phyloP scores from a whole-genome alignment of 495 filamentous ascomycete species.

The Darksidea phi region DNA sequence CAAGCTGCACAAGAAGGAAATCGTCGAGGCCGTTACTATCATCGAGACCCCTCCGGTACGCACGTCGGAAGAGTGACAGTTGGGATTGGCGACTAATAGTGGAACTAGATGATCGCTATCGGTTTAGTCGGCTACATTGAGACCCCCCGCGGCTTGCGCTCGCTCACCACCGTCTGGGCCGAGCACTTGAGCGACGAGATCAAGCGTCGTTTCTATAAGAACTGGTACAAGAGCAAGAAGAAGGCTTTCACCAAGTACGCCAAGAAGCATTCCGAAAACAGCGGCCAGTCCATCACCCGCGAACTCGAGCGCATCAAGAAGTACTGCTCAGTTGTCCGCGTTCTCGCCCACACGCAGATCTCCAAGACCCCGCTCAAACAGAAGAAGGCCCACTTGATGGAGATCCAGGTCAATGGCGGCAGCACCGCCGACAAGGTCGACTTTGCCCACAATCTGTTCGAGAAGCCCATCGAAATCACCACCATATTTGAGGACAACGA shows the following conservation, averaged over 20 bases:
- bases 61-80: constrained; percentile 32
- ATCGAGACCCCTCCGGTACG: constrained; percentile 99
- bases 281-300: constrained; percentile 81
- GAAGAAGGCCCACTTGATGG: constrained; percentile 99
- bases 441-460: constrained; percentile 90
- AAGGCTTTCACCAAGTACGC: constrained; percentile 99
- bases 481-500: constrained; percentile 99
- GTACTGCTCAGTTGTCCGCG: constrained; percentile 99
- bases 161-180: constrained; percentile 98
- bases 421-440: constrained; percentile 92
- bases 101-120: constrained; percentile 89
- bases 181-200: constrained; percentile 98
- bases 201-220: constrained; percentile 99
- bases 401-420: constrained; percentile 99
- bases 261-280: constrained; percentile 97
- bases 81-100: constrained; percentile 52
- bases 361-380: constrained; percentile 99
- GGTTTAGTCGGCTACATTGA: constrained; percentile 99
- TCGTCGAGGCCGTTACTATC: constrained; percentile 98
- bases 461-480: constrained; percentile 93
- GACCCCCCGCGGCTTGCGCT: constrained; percentile 98
- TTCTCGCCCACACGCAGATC: constrained; percentile 99
- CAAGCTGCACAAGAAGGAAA: constrained; percentile 99
- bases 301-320: constrained; percentile 99
- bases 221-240: constrained; percentile 99